Evolutionary conservation across 2,329 filamentous ascomycete genomes (phyloP).

Genomic region (Zasmidium citrigriseum): DNA sequence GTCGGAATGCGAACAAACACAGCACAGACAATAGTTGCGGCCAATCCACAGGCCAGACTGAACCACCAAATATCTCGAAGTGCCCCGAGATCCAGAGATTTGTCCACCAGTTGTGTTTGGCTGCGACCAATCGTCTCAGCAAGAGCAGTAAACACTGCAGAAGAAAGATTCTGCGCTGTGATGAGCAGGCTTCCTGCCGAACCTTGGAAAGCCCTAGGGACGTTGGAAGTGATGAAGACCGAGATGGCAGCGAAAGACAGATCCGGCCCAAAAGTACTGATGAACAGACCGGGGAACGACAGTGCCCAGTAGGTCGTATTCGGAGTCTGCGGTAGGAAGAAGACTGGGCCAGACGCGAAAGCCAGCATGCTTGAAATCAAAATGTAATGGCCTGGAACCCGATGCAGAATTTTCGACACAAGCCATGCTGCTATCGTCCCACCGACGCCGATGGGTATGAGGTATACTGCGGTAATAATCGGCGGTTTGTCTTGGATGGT

Average conservation of each 20-base stretch:
- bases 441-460: not conserved
- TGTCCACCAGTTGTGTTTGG: not conserved
- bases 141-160: not conserved
- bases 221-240: slow-evolving; percentile 1
- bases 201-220: not conserved
- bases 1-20: not conserved
- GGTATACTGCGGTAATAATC: not conserved
- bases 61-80: not conserved
- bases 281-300: not conserved
- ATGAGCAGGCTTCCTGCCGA: not conserved
- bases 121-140: not conserved
- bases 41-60: not conserved
- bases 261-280: not conserved
- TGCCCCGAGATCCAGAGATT: not conserved
- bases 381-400: not conserved
- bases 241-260: not conserved
- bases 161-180: not conserved
- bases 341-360: not conserved
- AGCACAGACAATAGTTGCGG: not conserved
- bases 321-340: not conserved
- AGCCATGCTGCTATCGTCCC: not conserved
- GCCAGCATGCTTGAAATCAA: not conserved
- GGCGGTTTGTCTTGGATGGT: not conserved
- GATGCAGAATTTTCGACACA: not conserved
- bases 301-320: not conserved